Conservation (phyloP, 2,329 filamentous ascomycete genomes). For the Daldinia sp. region DNA sequence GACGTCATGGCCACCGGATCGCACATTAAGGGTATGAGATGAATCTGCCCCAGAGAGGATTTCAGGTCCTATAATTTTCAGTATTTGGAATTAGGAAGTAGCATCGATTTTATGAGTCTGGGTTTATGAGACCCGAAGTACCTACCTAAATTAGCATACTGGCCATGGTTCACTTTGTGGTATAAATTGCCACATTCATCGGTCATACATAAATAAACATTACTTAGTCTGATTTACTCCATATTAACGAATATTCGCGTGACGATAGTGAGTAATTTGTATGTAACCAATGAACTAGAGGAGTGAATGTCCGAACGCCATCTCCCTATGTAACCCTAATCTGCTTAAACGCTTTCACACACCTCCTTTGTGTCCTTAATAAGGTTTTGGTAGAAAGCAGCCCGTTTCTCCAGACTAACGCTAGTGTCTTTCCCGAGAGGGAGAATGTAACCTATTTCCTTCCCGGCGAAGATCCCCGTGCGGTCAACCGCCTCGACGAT, state of each 20-base stretch:
- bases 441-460: constrained; percentile 30
- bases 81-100: neutral
- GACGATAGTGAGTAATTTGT: neutral
- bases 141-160: neutral
- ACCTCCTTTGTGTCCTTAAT: constrained; percentile 28
- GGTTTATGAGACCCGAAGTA: neutral
- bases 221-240: neutral
- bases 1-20: neutral
- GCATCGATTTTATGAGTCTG: neutral
- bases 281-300: neutral
- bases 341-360: constrained; percentile 28
- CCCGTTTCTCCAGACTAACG: constrained; percentile 18
- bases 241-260: neutral
- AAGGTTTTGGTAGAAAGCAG: constrained; percentile 9
- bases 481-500: constrained; percentile 47
- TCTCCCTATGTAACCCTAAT: neutral
- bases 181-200: neutral
- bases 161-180: neutral
- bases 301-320: neutral
- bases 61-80: neutral
- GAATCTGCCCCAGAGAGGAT: neutral
- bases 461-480: constrained; percentile 43
- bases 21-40: neutral
- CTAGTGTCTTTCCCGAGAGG: constrained; percentile 35
- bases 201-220: neutral